Evolutionary conservation across 371 early-diverging fungal species (phyloP).

Genomic region (Rhizopus delemar): DNA sequence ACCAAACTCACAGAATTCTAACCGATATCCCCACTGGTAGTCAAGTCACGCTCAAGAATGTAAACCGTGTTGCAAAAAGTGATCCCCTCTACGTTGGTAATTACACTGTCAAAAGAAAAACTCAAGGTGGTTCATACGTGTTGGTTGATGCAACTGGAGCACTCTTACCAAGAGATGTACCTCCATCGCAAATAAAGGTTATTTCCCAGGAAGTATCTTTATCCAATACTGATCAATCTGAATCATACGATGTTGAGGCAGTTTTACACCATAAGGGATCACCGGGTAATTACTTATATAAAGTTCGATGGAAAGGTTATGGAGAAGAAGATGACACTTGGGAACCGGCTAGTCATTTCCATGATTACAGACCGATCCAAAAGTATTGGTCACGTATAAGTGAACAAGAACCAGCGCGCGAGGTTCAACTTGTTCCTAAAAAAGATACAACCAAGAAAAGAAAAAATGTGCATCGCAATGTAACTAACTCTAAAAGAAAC

Average conservation of each 20-base stretch:
- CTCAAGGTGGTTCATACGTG: neutral
- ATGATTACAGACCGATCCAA: conserved; percentile 15
- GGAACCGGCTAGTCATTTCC: conserved; percentile 23
- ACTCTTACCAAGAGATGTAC: neutral
- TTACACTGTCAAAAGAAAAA: conserved; percentile 4
- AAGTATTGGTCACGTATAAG: conserved; percentile 8
- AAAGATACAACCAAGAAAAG: no score
- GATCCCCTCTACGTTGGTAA: conserved; percentile 1
- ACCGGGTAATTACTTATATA: conserved; percentile 6
- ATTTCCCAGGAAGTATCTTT: no score
- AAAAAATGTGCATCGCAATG: no score
- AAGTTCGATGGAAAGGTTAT: conserved; percentile 27
- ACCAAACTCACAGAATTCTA: no score
- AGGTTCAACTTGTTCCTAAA: no score
- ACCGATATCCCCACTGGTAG: no score
- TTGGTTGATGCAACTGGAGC: neutral
- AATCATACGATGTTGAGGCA: neutral
- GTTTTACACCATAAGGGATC: neutral
- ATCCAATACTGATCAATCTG: no score
- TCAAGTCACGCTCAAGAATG: no score
- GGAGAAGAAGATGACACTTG: conserved; percentile 24
- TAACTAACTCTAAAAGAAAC: no score
- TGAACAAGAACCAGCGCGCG: no score
- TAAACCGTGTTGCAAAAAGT: neutral
- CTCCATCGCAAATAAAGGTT: neutral